A percentile compares a stretch with the other conserved stretches of the same genome.
These are phyloP conservation scores for Microdochium nivale DNA, from an alignment of 2,329 filamentous ascomycete genomes.

Conservation along the genomic window DNA sequence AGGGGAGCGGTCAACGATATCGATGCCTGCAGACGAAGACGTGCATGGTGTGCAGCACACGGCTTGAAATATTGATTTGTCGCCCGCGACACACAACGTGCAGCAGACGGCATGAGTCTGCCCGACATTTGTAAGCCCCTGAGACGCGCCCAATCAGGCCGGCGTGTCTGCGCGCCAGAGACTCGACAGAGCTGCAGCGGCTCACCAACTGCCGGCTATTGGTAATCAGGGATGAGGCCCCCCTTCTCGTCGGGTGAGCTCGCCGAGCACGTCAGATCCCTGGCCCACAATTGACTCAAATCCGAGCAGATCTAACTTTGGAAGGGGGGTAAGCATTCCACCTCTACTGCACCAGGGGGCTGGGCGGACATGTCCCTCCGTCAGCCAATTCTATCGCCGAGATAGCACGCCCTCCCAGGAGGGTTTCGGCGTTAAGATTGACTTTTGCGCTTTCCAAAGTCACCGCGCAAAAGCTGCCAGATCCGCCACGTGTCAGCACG, in stretches of 20 bases:
- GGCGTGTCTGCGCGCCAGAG: not conserved
- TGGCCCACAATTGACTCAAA: not conserved
- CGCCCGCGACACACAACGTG: not conserved
- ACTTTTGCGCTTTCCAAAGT: no score
- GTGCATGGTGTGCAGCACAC: not conserved
- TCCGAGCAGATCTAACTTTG: not conserved
- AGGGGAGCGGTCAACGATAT: not conserved
- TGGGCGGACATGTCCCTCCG: no score
- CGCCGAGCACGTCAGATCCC: not conserved
- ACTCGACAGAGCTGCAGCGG: not conserved
- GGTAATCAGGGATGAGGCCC: not conserved
- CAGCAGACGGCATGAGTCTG: not conserved
- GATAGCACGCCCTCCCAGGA: no score
- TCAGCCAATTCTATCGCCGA: no score
- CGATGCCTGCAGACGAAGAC: not conserved
- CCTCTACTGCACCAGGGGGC: no score
- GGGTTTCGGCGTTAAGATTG: no score
- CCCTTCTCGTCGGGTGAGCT: not conserved
- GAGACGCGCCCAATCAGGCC: not conserved
- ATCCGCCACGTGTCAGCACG: no score
- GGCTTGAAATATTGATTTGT: not conserved
- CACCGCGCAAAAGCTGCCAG: no score
- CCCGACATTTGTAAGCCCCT: not conserved
- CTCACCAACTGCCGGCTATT: not conserved
- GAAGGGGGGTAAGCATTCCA: no score